phyloP scores from a whole-genome alignment of 169 alveolate species.

The Ophryocystis elektroscirrha region DNA sequence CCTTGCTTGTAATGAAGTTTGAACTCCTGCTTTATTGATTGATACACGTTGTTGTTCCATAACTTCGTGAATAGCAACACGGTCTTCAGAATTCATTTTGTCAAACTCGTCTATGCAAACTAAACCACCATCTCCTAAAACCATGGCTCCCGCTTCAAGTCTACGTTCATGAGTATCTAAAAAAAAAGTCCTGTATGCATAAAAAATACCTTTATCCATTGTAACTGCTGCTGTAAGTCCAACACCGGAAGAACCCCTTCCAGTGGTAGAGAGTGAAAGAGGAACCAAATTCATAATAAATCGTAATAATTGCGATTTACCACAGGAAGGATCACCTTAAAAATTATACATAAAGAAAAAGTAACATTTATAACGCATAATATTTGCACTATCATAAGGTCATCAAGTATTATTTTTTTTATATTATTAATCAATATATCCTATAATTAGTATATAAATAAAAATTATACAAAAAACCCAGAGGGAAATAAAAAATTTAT shows the following conservation, averaged over 20 bases:
- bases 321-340: constrained; percentile 80
- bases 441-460: too few species aligned
- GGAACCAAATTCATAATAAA: constrained; percentile 72
- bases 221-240: constrained; percentile 98
- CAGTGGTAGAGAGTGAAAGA: constrained; percentile 85
- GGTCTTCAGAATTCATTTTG: constrained; percentile 86
- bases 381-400: not conserved
- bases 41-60: constrained; percentile 96
- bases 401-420: not conserved
- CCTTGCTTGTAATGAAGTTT: constrained; percentile 82
- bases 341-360: not conserved
- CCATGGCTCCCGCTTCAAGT: constrained; percentile 99
- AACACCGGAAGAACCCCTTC: constrained; percentile 97
- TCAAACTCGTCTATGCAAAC: constrained; percentile 97
- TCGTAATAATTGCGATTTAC: constrained; percentile 88
- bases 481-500: too few species aligned
- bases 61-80: constrained; percentile 98
- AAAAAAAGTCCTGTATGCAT: not conserved
- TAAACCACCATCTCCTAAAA: constrained; percentile 85
- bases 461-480: too few species aligned
- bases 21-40: constrained; percentile 94
- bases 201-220: constrained; percentile 44
- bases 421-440: not conserved
- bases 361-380: not conserved
- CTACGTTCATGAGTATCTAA: constrained; percentile 69